Evolutionary conservation across 257 asterid species (phyloP).

Genomic region (Datura wrightii): DNA sequence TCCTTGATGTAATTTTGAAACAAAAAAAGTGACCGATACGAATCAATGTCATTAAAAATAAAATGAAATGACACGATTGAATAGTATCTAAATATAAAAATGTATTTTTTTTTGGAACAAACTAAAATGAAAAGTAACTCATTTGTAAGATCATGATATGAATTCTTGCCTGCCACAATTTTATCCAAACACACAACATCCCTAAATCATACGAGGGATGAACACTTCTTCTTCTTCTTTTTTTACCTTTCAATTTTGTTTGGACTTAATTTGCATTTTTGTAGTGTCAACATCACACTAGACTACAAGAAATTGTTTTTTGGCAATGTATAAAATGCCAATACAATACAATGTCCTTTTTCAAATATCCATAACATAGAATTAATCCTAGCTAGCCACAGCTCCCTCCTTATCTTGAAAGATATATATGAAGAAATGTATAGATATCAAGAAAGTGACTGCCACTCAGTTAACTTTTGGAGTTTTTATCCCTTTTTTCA

Average conservation of each 20-base stretch:
- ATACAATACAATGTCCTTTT: slow-evolving; percentile 26
- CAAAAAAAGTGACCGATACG: no score
- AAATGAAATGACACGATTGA: background rate
- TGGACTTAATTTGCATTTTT: slow-evolving; percentile 15
- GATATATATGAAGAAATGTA: slow-evolving; percentile 1
- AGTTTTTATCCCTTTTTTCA: slow-evolving; percentile 39
- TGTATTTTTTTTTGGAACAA: background rate
- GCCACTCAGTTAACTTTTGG: slow-evolving; percentile 45
- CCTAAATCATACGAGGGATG: slow-evolving; percentile 29
- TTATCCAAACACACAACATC: background rate
- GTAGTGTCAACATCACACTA: slow-evolving; percentile 62
- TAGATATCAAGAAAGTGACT: slow-evolving; percentile 53
- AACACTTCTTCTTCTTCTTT: slow-evolving; percentile 27
- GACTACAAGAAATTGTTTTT: slow-evolving; percentile 49
- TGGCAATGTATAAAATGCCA: slow-evolving; percentile 9
- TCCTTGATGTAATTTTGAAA: no score
- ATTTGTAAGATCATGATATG: background rate
- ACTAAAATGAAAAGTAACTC: background rate
- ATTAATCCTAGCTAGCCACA: slow-evolving; percentile 18
- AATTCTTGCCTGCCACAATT: slow-evolving; percentile 39
- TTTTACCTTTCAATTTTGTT: slow-evolving; percentile 30
- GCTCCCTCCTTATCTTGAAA: slow-evolving; percentile 39
- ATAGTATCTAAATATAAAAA: background rate
- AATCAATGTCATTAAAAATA: background rate
- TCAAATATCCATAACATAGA: slow-evolving; percentile 25